These are phyloP conservation scores for Adenanthera pavonina DNA, from an alignment of 306 rosid genomes.

Conservation along the genomic window DNA sequence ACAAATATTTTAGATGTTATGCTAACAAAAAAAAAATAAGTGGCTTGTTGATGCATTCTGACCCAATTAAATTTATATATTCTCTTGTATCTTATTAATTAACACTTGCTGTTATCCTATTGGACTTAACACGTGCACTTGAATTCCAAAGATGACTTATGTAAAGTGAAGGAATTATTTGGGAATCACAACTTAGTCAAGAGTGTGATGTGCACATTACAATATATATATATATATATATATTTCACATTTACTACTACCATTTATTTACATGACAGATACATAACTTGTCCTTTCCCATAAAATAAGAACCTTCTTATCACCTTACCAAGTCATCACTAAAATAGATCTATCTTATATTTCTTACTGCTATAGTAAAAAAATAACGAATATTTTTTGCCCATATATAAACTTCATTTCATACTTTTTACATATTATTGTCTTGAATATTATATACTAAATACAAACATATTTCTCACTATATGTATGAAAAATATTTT, in stretches of 20 bases:
- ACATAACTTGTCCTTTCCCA: neutral
- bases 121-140: slow-evolving; percentile 47
- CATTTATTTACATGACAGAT: neutral
- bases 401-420: neutral
- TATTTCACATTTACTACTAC: neutral
- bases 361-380: neutral
- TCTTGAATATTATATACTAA: neutral
- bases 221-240: no score
- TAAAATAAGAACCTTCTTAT: neutral
- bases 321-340: neutral
- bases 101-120: slow-evolving; percentile 34
- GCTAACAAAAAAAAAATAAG: slow-evolving; percentile 12
- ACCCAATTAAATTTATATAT: slow-evolving; percentile 23
- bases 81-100: slow-evolving; percentile 4
- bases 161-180: slow-evolving; percentile 40
- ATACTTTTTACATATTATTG: neutral
- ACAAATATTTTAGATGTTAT: neutral
- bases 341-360: neutral
- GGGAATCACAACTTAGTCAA: slow-evolving; percentile 42
- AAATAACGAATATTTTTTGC: neutral
- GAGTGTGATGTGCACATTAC: neutral
- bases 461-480: no score
- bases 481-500: no score
- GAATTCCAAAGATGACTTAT: slow-evolving; percentile 60
- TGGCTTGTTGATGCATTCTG: slow-evolving; percentile 33